Conservation (phyloP, 176 grass and related monocot genomes). For the Lolium rigidum region DNA sequence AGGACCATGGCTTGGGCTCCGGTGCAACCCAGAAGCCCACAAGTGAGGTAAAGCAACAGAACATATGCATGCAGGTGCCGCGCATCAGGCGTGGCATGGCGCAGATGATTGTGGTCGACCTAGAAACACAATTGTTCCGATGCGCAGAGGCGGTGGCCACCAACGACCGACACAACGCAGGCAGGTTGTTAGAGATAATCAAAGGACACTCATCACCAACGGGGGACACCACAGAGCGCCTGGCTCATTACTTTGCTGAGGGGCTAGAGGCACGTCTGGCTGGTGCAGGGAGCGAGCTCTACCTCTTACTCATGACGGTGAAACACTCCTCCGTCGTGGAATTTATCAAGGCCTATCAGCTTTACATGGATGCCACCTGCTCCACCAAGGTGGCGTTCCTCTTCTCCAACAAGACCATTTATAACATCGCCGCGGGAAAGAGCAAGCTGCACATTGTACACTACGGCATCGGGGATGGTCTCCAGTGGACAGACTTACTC, state of each 20-base stretch:
- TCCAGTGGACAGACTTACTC: constrained; percentile 57
- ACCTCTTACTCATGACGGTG: constrained; percentile 41
- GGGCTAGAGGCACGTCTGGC: constrained; percentile 50
- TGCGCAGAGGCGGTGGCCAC: constrained; percentile 42
- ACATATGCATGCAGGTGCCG: constrained; percentile 14
- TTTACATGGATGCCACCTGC: constrained; percentile 50
- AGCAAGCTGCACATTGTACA: constrained; percentile 53
- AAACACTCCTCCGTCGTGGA: constrained; percentile 12
- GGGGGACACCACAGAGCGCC: constrained; percentile 46
- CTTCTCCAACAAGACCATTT: constrained; percentile 54
- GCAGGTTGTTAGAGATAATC: constrained; percentile 44
- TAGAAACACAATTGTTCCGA: constrained; percentile 48
- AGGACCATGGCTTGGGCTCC: background rate
- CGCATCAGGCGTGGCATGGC: background rate
- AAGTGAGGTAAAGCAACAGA: constrained; percentile 3
- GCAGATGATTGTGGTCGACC: constrained; percentile 43
- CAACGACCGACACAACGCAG: constrained; percentile 20
- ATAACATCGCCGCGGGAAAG: constrained; percentile 12
- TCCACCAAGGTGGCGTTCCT: constrained; percentile 37
- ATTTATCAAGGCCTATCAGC: constrained; percentile 46
- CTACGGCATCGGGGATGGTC: constrained; percentile 35
- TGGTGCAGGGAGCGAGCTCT: constrained; percentile 45
- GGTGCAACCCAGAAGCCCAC: background rate
- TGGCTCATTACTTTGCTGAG: constrained; percentile 58
- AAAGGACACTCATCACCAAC: constrained; percentile 34